A percentile compares a stretch with the other conserved stretches of the same genome.
Conservation (phyloP, 179 eudicot species). For the Patellifolia procumbens region DNA sequence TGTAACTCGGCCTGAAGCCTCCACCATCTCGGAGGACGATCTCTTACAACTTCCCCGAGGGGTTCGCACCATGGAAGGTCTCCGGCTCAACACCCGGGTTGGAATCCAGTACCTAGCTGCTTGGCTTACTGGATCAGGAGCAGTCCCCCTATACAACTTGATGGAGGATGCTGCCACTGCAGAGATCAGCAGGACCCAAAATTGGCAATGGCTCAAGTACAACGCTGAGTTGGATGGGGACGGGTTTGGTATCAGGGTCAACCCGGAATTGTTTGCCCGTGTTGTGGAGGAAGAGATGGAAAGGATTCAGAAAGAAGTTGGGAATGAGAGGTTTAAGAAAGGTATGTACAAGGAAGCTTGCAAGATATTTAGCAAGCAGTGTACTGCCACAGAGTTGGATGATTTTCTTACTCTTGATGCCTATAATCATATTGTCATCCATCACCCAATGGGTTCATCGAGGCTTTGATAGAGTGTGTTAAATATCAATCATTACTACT, state of each 20-base stretch:
- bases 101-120: constrained; percentile 87
- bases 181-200: constrained; percentile 84
- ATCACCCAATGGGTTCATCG: constrained; percentile 46
- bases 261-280: constrained; percentile 50
- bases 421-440: constrained; percentile 59
- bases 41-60: constrained; percentile 68
- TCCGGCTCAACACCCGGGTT: constrained; percentile 77
- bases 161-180: constrained; percentile 97
- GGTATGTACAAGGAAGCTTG: constrained; percentile 75
- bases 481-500: too few relatives aligned
- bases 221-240: constrained; percentile 66
- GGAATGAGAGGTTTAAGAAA: constrained; percentile 55
- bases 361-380: constrained; percentile 55
- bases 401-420: constrained; percentile 81
- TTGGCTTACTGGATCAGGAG: constrained; percentile 79
- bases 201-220: constrained; percentile 90
- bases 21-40: constrained; percentile 56
- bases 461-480: constrained; percentile 40
- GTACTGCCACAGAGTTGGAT: constrained; percentile 50
- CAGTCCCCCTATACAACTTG: constrained; percentile 84
- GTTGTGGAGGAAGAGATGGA: constrained; percentile 79
- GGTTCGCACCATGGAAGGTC: constrained; percentile 74
- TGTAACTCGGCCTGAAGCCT: constrained; percentile 47
- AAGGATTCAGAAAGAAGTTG: constrained; percentile 64
- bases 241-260: constrained; percentile 61